These are phyloP conservation scores for Magnusiomyces ingens DNA, from an alignment of 1,139 yeast genomes.

Conservation along the genomic window DNA sequence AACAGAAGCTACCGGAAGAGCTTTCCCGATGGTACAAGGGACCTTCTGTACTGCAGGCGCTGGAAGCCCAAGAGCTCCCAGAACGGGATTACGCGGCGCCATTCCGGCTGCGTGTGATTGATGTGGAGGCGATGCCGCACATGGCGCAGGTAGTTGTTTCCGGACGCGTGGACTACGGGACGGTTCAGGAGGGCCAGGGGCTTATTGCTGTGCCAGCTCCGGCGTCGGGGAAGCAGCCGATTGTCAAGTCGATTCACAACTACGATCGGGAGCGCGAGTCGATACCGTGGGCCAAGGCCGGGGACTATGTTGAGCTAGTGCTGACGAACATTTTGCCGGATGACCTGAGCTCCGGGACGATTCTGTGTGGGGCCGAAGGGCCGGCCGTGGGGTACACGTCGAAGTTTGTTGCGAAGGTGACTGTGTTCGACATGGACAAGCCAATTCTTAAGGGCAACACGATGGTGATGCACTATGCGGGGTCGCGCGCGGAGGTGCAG, in stretches of 20 bases:
- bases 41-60: conserved; percentile 52
- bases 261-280: conserved; percentile 24
- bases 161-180: conserved; percentile 74
- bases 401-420: conserved; percentile 49
- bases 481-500: conserved; percentile 69
- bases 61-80: conserved; percentile 31
- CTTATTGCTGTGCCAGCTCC: conserved; percentile 51
- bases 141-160: conserved; percentile 40
- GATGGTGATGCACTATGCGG: conserved; percentile 74
- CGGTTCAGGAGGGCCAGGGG: conserved; percentile 70
- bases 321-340: conserved; percentile 42
- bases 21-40: conserved; percentile 56
- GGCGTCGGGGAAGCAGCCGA: conserved; percentile 31
- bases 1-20: conserved; percentile 16
- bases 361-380: conserved; percentile 49
- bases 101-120: conserved; percentile 39
- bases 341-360: conserved; percentile 65
- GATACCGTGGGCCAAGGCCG: conserved; percentile 49
- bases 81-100: conserved; percentile 28
- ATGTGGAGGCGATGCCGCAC: conserved; percentile 30
- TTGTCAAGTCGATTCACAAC: conserved; percentile 39
- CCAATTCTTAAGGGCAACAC: conserved; percentile 84
- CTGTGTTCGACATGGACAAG: conserved; percentile 59
- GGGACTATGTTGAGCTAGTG: conserved; percentile 60
- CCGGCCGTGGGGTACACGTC: conserved; percentile 36